Evolutionary conservation across 129 eudicot genomes (phyloP), one percentile per base, ranked within the genome.

Genomic region (Flaveria sonorensis): DNA sequence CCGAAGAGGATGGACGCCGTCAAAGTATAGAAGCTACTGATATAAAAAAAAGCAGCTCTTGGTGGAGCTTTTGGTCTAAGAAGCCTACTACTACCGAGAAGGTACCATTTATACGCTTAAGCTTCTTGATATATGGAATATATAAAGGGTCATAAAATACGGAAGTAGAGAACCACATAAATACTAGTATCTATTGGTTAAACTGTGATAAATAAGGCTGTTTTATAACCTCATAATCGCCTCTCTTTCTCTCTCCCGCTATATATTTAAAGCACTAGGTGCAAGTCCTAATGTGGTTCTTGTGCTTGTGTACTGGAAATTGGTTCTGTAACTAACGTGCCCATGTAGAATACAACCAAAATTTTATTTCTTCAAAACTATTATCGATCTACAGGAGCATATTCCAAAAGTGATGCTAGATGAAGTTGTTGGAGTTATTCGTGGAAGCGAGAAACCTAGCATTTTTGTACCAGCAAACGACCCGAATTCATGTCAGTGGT

Each of bases 391-490:
- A 66, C 79, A 85, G 88, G 90, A 80, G 13, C 78, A 75, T 77
- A 56, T 59, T 77, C 83, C 89, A 20, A 43, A 85, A 47, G 48
- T 78, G 68, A 74, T 3, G 75, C 62, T 86, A 16, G 85, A 81
- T 28, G 92, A 91, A 89, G 89, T 89, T 65, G 84, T 86, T 74
- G 98, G 97, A 64, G 98, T 94, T 24, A 74, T 89, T 64, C 93
- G 98, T 70, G 97, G 93, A 61, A 94, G 98, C 78, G 97, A 94
- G 82, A 91, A 87, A 75, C 98, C 97, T 3, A 94, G 93, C 86
- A 87, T 87, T 71, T 94, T 91, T 87, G 96, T 91, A 64, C 98
- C 98, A 48, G 92, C 86, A 52, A 94, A 94, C 20, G 98, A 94
- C 82, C 97, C 96, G 8, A 73, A 60, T 77, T 82, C 87, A 56